Evolutionary conservation across 2,329 filamentous ascomycete genomes (phyloP), one percentile per base, ranked within the genome.

Genomic region (Aureobasidium sp.): DNA sequence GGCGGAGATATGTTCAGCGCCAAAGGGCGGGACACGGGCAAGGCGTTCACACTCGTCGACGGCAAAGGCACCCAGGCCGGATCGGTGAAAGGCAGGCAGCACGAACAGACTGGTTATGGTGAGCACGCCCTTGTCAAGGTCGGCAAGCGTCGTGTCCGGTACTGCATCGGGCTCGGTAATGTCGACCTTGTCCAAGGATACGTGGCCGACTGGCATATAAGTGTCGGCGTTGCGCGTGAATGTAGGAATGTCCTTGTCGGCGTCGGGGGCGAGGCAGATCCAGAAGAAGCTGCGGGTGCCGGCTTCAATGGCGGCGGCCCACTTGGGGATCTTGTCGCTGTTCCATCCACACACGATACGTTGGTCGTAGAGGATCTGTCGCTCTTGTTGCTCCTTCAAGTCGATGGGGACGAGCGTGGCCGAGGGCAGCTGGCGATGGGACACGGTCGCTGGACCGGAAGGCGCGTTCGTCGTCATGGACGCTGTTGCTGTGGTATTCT

Each of bases 341-440:
- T 62, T 62, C 64, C 65, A 67, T 27, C 65, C 64, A n/a, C 64
- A 66, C 34, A 65, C 61, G 20, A 64, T 42, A n/a, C 66, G 63
- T 55, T 67, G 66, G 9, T 64, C 47, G 51, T 55, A 56, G 31
- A 67, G 62, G 12, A 65, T 64, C 11, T 53, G 45, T 1, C 44
- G 39, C 27, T 67, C 64, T 41, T 45, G 25, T n/a, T 53, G 17
- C 20, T 34, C 6, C 29, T 57, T 47, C 25, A 66, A 55, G 45
- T 67, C 47, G 51, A 69, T 62, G 34, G 64, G 57, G 34, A 66
- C 22, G 53, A 69, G 60, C 5, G 36, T 34, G 15, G 62, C 48
- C 3, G 48, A 29, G 1, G 62, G 51, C 17, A 57, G 2, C 31
- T 61, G 45, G 9, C 57, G 57, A n/a, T 41, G 36, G 1, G 36